Conservation (phyloP, 768 basidiomycete species). For the Leccinum sublutescens region DNA sequence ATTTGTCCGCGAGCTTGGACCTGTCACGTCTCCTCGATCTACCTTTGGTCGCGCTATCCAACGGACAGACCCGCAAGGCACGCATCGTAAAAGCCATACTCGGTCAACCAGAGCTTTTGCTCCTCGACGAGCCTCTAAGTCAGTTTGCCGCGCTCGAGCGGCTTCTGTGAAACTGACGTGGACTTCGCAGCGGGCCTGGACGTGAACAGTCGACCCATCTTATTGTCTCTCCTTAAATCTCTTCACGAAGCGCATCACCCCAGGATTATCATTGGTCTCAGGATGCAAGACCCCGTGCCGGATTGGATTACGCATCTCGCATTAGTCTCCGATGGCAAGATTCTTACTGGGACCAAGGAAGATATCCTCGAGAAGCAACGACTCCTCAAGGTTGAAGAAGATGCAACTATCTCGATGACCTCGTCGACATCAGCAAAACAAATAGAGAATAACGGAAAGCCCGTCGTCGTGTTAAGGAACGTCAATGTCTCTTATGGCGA, state of each 20-base stretch:
- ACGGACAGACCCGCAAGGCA: slow-evolving; percentile 89
- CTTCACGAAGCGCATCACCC: slow-evolving; percentile 52
- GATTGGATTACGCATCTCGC: slow-evolving; percentile 72
- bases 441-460: slow-evolving; percentile 26
- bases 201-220: slow-evolving; percentile 49
- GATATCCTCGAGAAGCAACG: slow-evolving; percentile 38
- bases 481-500: slow-evolving; percentile 72
- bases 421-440: neutral
- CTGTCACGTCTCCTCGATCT: slow-evolving; percentile 69
- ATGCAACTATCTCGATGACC: neutral
- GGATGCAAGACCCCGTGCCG: slow-evolving; percentile 70
- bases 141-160: slow-evolving; percentile 20
- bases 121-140: slow-evolving; percentile 95
- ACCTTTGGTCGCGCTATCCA: slow-evolving; percentile 81
- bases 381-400: slow-evolving; percentile 4
- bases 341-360: slow-evolving; percentile 51
- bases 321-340: slow-evolving; percentile 45
- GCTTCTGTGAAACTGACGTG: neutral
- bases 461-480: slow-evolving; percentile 59
- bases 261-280: slow-evolving; percentile 62
- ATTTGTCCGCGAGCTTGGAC: slow-evolving; percentile 52
- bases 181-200: slow-evolving; percentile 73
- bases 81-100: slow-evolving; percentile 79
- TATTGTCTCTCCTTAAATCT: slow-evolving; percentile 54
- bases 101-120: slow-evolving; percentile 63